Evolutionary conservation across 2,329 filamentous ascomycete species (phyloP).

Genomic region (Metarhizium anisopliae): DNA sequence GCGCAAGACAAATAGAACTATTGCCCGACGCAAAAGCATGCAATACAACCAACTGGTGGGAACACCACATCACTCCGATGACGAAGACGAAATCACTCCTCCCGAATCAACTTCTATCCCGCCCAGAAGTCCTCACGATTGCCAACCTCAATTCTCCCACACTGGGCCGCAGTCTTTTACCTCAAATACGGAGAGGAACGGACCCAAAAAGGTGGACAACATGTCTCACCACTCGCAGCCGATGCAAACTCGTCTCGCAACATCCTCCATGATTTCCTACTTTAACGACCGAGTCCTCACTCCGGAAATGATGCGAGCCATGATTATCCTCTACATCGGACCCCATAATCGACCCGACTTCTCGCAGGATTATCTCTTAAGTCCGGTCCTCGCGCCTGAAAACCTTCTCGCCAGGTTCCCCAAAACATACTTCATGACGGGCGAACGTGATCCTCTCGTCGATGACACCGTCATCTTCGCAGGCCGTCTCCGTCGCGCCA

Average conservation of each 20-base stretch:
- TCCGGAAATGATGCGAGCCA: slow-evolving; percentile 97
- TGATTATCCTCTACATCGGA: slow-evolving; percentile 97
- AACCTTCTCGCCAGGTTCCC: slow-evolving; percentile 77
- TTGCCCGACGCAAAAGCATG: slow-evolving; percentile 76
- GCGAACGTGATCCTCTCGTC: slow-evolving; percentile 88
- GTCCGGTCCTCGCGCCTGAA: slow-evolving; percentile 83
- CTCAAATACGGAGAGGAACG: slow-evolving; percentile 4
- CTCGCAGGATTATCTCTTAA: slow-evolving; percentile 80
- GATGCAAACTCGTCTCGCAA: slow-evolving; percentile 79
- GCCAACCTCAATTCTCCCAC: slow-evolving; percentile 40
- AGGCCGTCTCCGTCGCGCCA: slow-evolving; percentile 75
- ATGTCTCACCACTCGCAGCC: slow-evolving; percentile 46
- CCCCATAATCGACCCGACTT: slow-evolving; percentile 92
- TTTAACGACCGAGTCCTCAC: slow-evolving; percentile 93
- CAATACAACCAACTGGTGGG: slow-evolving; percentile 80
- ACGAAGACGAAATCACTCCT: slow-evolving; percentile 48
- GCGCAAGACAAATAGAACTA: slow-evolving; percentile 66
- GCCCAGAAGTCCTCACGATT: slow-evolving; percentile 24
- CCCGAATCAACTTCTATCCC: slow-evolving; percentile 16
- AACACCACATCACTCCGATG: slow-evolving; percentile 73
- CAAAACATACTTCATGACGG: slow-evolving; percentile 88
- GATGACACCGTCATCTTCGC: slow-evolving; percentile 97
- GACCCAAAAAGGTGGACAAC: slow-evolving; percentile 11
- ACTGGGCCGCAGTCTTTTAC: slow-evolving; percentile 28
- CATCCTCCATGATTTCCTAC: slow-evolving; percentile 96